A percentile compares a stretch with the other conserved stretches of the same genome.
These are phyloP conservation scores for Coemansia sp. DNA, from an alignment of 192 early-diverging fungal species.

Conservation along the genomic window DNA sequence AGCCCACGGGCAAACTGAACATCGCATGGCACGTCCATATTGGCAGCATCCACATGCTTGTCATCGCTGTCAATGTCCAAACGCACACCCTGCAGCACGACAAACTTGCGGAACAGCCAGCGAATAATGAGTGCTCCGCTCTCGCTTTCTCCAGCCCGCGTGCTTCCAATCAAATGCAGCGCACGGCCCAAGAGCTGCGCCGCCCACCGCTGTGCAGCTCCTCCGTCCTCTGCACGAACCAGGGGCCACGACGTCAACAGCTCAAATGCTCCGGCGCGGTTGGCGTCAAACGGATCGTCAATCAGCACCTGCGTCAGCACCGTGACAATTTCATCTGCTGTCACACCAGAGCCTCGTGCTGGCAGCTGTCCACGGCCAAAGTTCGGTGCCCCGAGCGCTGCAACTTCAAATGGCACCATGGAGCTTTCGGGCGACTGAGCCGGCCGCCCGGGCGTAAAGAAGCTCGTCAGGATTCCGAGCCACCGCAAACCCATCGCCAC, in stretches of 20 bases:
- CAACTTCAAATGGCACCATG: slow-evolving; percentile 23
- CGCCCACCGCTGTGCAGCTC: slow-evolving; percentile 43
- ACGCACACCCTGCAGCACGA: slow-evolving; percentile 46
- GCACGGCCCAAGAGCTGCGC: slow-evolving; percentile 62
- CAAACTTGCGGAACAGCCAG: slow-evolving; percentile 78
- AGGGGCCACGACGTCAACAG: slow-evolving; percentile 69
- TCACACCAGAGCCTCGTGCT: slow-evolving; percentile 6
- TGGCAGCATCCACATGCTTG: neutral
- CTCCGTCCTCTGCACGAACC: slow-evolving; percentile 58
- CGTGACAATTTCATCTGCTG: slow-evolving; percentile 36
- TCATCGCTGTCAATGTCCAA: slow-evolving; percentile 5
- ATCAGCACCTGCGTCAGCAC: slow-evolving; percentile 63
- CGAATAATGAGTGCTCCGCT: slow-evolving; percentile 79
- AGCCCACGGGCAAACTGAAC: slow-evolving; percentile 28
- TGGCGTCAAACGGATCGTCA: slow-evolving; percentile 72
- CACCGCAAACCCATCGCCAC: slow-evolving; percentile 49
- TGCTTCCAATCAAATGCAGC: slow-evolving; percentile 62
- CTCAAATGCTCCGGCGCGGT: slow-evolving; percentile 68
- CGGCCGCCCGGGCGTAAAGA: slow-evolving; percentile 30
- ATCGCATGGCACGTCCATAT: neutral
- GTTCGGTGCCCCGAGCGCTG: slow-evolving; percentile 25
- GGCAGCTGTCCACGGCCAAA: slow-evolving; percentile 9
- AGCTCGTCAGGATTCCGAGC: slow-evolving; percentile 36
- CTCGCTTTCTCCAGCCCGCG: slow-evolving; percentile 77
- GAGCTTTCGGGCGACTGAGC: slow-evolving; percentile 28